phyloP scores from a whole-genome alignment of 345 rosid genomes.

The Firmiana major region DNA sequence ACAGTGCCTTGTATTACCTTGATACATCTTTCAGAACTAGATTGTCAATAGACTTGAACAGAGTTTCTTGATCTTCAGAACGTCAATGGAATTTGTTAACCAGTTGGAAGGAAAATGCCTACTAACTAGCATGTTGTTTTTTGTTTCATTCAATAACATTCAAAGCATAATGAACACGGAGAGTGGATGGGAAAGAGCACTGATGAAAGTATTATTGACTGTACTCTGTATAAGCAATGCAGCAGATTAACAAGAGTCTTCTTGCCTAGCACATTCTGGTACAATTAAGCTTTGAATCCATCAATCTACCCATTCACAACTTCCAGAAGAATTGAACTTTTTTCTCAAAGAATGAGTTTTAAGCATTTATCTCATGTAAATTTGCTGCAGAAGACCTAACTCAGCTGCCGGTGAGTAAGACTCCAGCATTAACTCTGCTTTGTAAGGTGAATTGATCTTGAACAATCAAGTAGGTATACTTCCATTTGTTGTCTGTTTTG shows the following conservation, averaged over 20 bases:
- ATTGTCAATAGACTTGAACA: not conserved
- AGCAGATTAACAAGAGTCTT: too few relatives aligned
- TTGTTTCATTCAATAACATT: too few relatives aligned
- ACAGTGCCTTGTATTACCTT: too few relatives aligned
- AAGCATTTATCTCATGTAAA: not conserved
- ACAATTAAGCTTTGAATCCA: too few relatives aligned
- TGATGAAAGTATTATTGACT: too few relatives aligned
- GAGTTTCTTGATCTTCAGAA: not conserved
- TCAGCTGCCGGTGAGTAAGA: conserved; percentile 63
- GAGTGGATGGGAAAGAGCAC: too few relatives aligned
- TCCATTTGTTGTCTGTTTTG: conserved; percentile 81
- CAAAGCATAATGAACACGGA: too few relatives aligned
- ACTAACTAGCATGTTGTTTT: too few relatives aligned
- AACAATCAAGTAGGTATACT: conserved; percentile 79
- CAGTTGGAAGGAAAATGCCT: too few relatives aligned
- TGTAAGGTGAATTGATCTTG: conserved; percentile 68
- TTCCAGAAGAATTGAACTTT: not conserved
- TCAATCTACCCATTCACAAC: not conserved
- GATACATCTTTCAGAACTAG: not conserved
- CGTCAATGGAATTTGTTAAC: not conserved
- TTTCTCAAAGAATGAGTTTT: not conserved
- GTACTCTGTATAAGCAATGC: too few relatives aligned
- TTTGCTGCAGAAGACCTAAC: not conserved
- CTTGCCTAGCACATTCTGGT: too few relatives aligned
- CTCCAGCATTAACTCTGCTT: conserved; percentile 68